Conservation (phyloP, 2,329 filamentous ascomycete species). For the Cadophora sp. region DNA sequence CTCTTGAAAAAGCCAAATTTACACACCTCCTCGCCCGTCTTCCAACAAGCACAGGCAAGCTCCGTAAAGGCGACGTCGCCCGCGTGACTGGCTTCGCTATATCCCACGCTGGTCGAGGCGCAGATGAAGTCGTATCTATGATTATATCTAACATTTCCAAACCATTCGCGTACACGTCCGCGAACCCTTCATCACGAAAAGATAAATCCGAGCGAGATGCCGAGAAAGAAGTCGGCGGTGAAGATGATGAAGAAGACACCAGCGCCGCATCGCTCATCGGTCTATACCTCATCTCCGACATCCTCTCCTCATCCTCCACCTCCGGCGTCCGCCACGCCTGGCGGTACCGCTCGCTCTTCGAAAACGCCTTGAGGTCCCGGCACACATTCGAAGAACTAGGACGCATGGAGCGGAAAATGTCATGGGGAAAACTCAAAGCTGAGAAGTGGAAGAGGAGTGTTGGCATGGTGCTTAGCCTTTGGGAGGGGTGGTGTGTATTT, state of each 20-base stretch:
- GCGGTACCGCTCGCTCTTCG: slow-evolving; percentile 72
- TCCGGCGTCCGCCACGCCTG: slow-evolving; percentile 71
- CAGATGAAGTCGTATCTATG: slow-evolving; percentile 90
- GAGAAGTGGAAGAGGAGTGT: slow-evolving; percentile 71
- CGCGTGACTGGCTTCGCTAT: slow-evolving; percentile 89
- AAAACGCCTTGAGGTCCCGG: slow-evolving; percentile 62
- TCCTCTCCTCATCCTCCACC: slow-evolving; percentile 68
- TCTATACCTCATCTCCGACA: slow-evolving; percentile 78
- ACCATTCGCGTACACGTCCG: slow-evolving; percentile 76
- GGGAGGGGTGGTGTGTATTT: slow-evolving; percentile 76
- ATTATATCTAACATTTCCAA: slow-evolving; percentile 81
- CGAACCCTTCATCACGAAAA: slow-evolving; percentile 63
- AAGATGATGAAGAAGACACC: slow-evolving; percentile 62
- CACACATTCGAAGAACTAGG: slow-evolving; percentile 70
- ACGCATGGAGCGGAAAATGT: slow-evolving; percentile 63
- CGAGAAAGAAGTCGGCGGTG: slow-evolving; percentile 45
- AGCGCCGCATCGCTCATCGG: slow-evolving; percentile 80
- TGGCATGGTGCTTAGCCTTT: slow-evolving; percentile 60
- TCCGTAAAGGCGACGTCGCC: slow-evolving; percentile 86
- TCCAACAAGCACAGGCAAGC: slow-evolving; percentile 74
- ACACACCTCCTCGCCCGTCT: slow-evolving; percentile 83
- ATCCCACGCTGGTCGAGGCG: slow-evolving; percentile 81
- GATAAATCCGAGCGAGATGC: slow-evolving; percentile 45
- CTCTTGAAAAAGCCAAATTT: slow-evolving; percentile 83
- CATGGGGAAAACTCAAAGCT: slow-evolving; percentile 71